Percentiles rank a stretch among this genome's conserved stretches.
phyloP scores from a whole-genome alignment of 2,329 filamentous ascomycete genomes.

The Trichoderma gracile region DNA sequence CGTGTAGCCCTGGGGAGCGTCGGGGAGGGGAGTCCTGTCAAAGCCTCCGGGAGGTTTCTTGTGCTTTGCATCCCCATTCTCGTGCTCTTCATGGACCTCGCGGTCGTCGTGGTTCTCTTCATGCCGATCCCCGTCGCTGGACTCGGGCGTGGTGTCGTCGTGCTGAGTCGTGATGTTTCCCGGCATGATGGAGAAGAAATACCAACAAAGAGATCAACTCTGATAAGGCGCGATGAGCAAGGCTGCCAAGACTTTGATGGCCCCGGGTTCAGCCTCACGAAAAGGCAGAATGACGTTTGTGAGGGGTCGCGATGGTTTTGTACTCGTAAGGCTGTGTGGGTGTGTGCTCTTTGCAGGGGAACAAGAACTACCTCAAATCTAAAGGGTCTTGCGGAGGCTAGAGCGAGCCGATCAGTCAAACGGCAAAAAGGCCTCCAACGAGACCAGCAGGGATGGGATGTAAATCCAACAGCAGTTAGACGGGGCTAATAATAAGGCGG shows the following conservation, averaged over 20 bases:
- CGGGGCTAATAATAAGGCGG: neutral
- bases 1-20: conserved; percentile 76
- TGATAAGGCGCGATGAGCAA: neutral
- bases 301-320: conserved; percentile 20
- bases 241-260: conserved; percentile 20
- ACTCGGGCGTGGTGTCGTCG: conserved; percentile 18
- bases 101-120: conserved; percentile 31
- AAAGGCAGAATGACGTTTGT: conserved; percentile 16
- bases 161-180: conserved; percentile 15
- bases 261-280: conserved; percentile 8
- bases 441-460: neutral
- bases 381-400: too few species aligned
- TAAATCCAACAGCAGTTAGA: neutral
- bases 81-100: conserved; percentile 22
- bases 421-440: neutral
- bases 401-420: neutral
- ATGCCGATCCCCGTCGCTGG: conserved; percentile 11
- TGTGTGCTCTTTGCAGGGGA: neutral
- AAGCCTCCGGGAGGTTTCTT: conserved; percentile 70
- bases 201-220: neutral
- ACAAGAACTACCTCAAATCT: too few species aligned
- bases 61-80: conserved; percentile 29
- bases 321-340: neutral
- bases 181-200: neutral
- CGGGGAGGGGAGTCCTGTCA: conserved; percentile 75